Base-by-base conservation (phyloP, 768 basidiomycete genomes). In the Rhodotorula kratochvilovae region DNA sequence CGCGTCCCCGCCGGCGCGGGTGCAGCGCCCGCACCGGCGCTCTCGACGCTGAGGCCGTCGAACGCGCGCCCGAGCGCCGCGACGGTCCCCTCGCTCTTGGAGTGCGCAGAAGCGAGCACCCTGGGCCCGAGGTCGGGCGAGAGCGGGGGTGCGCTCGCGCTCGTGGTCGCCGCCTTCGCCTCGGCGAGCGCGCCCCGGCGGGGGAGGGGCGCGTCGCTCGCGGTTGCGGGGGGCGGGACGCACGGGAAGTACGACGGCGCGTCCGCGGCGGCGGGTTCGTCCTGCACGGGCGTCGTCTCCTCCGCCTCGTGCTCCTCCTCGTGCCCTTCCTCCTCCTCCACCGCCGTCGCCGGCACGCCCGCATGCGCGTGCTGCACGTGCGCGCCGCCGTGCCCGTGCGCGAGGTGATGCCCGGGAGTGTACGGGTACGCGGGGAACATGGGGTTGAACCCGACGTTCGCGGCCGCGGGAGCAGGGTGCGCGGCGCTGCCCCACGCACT, bases 231-330 rank as follows among this genome's bases (percentile, higher is more conserved):
- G 2, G 45, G 23, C 27, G 42, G 2, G 43, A 70, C 61, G 23
- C 35, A 59, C 23, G 72, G 72, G 68, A 74, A 74, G 63, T 74
- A 74, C 27, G 57, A 57, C 39, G 68, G 57, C 43, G 69, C 68
- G 55, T 50, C 60, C 2, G 21, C 15, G 23, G 25, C 56, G 11
- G 12, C 56, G 39, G 39, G 39, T 13, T n/a, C n/a, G n/a, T n/a
- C n/a, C n/a, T n/a, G n/a, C 51, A 17, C 8, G 25, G 3, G 13
- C 27, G 25, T 35, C 53, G 17, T n/a, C 39, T 29, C 45, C n/a
- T n/a, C n/a, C n/a, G n/a, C n/a, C n/a, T n/a, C n/a, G n/a, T n/a
- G 39, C n/a, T 31, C 42, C 33, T 46, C 36, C 33, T 39, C 64
- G 53, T 67, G 55, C 19, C 27, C n/a, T 12, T 36, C 56, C 33